A percentile compares a stretch with the other conserved stretches of the same genome.
Conservation (phyloP, 305 asterid genomes). For the Caryopteris hybrid region DNA sequence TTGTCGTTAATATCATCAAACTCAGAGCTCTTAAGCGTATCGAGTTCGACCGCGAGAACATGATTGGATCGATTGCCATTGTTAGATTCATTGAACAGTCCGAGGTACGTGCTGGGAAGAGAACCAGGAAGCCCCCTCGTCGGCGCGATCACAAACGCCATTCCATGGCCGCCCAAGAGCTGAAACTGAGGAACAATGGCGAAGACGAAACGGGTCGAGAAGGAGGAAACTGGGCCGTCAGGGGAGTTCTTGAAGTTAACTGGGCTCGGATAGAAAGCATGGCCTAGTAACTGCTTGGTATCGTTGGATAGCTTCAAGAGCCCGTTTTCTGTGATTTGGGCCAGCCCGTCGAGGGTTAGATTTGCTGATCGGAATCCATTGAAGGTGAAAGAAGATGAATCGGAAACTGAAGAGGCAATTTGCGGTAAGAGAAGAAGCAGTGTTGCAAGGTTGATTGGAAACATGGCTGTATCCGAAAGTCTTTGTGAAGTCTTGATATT, state of each 20-base stretch:
- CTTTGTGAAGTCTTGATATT: background rate
- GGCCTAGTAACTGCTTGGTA: constrained; percentile 28
- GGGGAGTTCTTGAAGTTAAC: constrained; percentile 32
- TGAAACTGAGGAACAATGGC: constrained; percentile 41
- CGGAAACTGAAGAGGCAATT: background rate
- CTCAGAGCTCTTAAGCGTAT: constrained; percentile 31
- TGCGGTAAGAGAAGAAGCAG: constrained; percentile 11
- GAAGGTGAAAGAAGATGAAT: constrained; percentile 26
- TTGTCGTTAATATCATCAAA: constrained; percentile 40
- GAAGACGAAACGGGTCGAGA: constrained; percentile 43
- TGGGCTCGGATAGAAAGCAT: constrained; percentile 38
- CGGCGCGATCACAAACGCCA: constrained; percentile 44
- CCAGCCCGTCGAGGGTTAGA: constrained; percentile 32
- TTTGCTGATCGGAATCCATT: constrained; percentile 29
- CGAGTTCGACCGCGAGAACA: constrained; percentile 47
- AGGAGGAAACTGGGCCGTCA: constrained; percentile 30
- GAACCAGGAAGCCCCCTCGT: constrained; percentile 28
- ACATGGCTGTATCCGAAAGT: constrained; percentile 21
- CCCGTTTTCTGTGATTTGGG: constrained; percentile 23
- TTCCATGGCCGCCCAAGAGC: constrained; percentile 45
- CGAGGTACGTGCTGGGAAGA: constrained; percentile 32
- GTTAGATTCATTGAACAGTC: constrained; percentile 39
- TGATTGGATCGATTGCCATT: constrained; percentile 38
- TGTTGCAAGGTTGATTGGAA: constrained; percentile 1
- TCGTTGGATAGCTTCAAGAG: constrained; percentile 26